These are phyloP conservation scores for Zoysia matrella DNA, from an alignment of 202 grass and related monocot species.

Conservation along the genomic window DNA sequence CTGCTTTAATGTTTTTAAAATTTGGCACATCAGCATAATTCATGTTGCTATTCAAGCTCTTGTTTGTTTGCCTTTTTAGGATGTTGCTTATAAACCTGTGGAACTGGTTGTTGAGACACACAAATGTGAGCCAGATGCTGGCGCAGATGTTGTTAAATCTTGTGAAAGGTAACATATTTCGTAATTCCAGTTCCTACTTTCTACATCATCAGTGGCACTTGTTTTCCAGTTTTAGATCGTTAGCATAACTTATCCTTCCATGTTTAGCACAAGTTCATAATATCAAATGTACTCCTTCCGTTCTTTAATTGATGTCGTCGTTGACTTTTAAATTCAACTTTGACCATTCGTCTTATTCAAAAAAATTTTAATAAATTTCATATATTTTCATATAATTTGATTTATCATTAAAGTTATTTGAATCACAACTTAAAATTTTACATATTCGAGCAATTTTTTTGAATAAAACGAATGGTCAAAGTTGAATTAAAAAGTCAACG, in stretches of 20 bases:
- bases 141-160: constrained; percentile 57
- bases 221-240: background rate
- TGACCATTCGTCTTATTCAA: too few relatives aligned
- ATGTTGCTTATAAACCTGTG: constrained; percentile 83
- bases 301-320: too few relatives aligned
- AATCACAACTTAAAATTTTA: too few relatives aligned
- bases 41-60: background rate
- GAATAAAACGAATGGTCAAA: too few relatives aligned
- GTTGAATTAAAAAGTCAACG: too few relatives aligned
- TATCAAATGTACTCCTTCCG: too few relatives aligned
- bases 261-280: background rate
- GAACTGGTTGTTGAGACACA: constrained; percentile 68
- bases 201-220: background rate
- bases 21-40: background rate
- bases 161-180: constrained; percentile 66
- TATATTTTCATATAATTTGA: too few relatives aligned
- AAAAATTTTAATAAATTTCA: too few relatives aligned
- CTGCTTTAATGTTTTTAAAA: too few relatives aligned
- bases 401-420: too few relatives aligned
- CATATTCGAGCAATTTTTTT: too few relatives aligned
- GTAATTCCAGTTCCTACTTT: background rate
- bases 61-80: constrained; percentile 48
- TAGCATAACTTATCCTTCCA: background rate
- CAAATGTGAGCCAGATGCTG: constrained; percentile 85
- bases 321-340: too few relatives aligned